phyloP scores from a whole-genome alignment of 2,329 filamentous ascomycete species.

The Penicillium sp. region DNA sequence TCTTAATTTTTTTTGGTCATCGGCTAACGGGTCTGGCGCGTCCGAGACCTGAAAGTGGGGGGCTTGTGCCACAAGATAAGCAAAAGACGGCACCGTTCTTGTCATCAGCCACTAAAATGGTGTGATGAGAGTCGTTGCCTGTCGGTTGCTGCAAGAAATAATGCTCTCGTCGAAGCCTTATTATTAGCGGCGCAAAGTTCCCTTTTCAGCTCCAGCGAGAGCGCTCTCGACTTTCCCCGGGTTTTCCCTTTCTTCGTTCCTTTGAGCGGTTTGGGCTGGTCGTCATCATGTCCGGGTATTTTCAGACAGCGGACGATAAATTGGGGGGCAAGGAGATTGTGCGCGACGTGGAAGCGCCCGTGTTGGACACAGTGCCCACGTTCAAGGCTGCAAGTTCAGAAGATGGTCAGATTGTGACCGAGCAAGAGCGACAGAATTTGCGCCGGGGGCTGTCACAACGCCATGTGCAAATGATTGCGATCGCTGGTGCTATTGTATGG shows the following conservation, averaged over 20 bases:
- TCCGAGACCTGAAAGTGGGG: too few species aligned
- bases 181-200: constrained; percentile 4
- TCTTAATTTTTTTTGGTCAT: too few species aligned
- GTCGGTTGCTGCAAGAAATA: neutral
- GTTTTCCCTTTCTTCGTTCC: neutral
- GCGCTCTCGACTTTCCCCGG: neutral
- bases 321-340: constrained; percentile 11
- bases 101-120: constrained; percentile 17
- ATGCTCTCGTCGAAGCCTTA: neutral
- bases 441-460: constrained; percentile 41
- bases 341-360: constrained; percentile 15
- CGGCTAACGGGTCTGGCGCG: neutral
- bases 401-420: constrained; percentile 21
- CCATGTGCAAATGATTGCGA: constrained; percentile 41
- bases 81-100: constrained; percentile 4
- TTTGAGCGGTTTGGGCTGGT: neutral
- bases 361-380: constrained; percentile 2
- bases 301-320: constrained; percentile 10
- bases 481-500: constrained; percentile 41
- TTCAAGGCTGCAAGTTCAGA: constrained; percentile 5
- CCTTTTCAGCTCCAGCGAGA: neutral
- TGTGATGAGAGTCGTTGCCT: constrained; percentile 11
- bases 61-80: constrained; percentile 3
- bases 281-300: constrained; percentile 10
- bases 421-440: constrained; percentile 46